Evolutionary conservation across 257 asterid species (phyloP), one percentile per base, ranked within the genome.

Genomic region (Lycium barbarum): DNA sequence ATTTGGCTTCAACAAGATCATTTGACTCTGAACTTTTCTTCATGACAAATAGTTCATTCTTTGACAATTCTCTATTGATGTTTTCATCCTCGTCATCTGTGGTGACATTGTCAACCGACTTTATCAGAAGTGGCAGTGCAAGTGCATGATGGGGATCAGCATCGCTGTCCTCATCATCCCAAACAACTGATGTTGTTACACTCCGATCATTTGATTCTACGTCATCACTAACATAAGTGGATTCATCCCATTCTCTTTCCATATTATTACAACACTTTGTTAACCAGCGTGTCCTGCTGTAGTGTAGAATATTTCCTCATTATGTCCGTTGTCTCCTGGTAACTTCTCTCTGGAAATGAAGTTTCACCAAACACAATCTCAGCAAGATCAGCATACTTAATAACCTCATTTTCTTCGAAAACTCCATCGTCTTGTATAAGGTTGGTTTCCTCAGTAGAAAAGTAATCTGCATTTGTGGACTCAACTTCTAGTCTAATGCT

Each of bases 321-420:
- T 59, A 87, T 79, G 38, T 85, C 66, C 1, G 85, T 86, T 87
- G 73, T 90, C 84, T 91, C 93, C 51, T 61, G 59, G 47, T 91
- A 89, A 82, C 92, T 89, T 85, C 91, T 90, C 85, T 89, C 94
- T 4, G 91, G 93, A 68, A 87, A 91, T 22, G 97, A 92, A 3
- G 80, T 81, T 84, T 91, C 98, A 20, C 93, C 94, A 87, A 87
- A 91, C 40, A 88, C 91, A 26, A 88, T 82, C 57, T 91, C 91
- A 61, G 89, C 11, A 33, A 88, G 83, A 67, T 59, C 85, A 15
- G 80, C 59, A 26, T 85, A 90, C 35, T 51, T 82, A 57, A 81
- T 45, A 20, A 65, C 79, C 0, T 12, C 57, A 78, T 35, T 62
- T 58, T 82, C 89, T 78, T 86, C 88, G 12, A 65, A 43, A 22